Percentiles rank a stretch among this genome's conserved stretches.
These are phyloP conservation scores for Flaveria floridana DNA, from an alignment of 140 eudicot species.

Conservation along the genomic window DNA sequence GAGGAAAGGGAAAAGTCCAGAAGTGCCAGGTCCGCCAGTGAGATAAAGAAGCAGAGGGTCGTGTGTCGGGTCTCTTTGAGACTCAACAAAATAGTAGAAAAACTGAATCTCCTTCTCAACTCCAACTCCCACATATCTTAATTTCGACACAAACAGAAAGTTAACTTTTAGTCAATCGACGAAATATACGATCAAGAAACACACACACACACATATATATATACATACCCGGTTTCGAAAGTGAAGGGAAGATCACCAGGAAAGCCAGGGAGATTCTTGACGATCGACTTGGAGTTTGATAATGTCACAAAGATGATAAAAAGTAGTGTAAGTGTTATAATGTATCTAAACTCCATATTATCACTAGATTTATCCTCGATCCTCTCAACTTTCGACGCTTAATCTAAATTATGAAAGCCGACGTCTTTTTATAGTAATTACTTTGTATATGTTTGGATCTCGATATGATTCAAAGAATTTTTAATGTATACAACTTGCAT, in stretches of 20 bases:
- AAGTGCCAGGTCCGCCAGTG: slow-evolving; percentile 58
- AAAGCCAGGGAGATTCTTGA: slow-evolving; percentile 23
- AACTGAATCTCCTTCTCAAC: slow-evolving; percentile 34
- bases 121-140: slow-evolving; percentile 43
- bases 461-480: not conserved
- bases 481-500: not conserved
- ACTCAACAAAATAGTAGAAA: slow-evolving; percentile 35
- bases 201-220: not conserved
- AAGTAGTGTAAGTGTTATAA: slow-evolving; percentile 1
- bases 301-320: slow-evolving; percentile 4
- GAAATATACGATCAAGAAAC: not conserved
- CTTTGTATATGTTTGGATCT: not conserved
- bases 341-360: slow-evolving; percentile 6
- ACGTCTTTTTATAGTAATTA: not conserved
- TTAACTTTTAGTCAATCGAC: not conserved
- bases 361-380: not conserved
- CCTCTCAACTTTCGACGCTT: not conserved
- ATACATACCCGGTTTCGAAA: slow-evolving; percentile 21
- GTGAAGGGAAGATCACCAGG: slow-evolving; percentile 28
- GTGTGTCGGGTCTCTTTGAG: slow-evolving; percentile 11
- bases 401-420: not conserved
- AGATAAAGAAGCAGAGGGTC: slow-evolving; percentile 48
- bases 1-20: slow-evolving; percentile 34
- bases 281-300: slow-evolving; percentile 16
- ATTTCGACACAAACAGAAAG: not conserved